A percentile compares a stretch with the other conserved stretches of the same genome.
Conservation (phyloP, 2,329 filamentous ascomycete species). For the Phialocephala subalpina region DNA sequence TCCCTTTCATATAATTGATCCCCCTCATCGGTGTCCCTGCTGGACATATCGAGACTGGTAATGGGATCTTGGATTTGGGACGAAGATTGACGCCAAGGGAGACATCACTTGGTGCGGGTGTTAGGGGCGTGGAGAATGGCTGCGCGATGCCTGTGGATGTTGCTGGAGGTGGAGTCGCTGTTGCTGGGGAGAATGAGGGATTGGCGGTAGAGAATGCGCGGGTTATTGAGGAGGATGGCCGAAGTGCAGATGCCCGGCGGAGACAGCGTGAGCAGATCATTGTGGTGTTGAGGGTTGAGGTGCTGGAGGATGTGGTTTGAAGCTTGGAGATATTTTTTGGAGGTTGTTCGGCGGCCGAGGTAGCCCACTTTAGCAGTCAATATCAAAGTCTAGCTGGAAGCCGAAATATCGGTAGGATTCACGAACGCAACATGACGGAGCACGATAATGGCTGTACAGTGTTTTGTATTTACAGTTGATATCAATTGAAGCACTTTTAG, state of each 20-base stretch:
- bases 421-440: background rate
- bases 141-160: conserved; percentile 41
- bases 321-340: conserved; percentile 36
- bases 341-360: conserved; percentile 33
- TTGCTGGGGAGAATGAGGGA: conserved; percentile 28
- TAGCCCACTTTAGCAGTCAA: conserved; percentile 24
- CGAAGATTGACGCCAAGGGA: conserved; percentile 17
- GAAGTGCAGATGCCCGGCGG: conserved; percentile 48
- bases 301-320: conserved; percentile 37
- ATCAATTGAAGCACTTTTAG: conserved; percentile 17
- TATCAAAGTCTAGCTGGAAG: conserved; percentile 33
- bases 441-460: conserved; percentile 18
- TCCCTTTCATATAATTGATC: conserved; percentile 80
- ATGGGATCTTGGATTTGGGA: conserved; percentile 26
- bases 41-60: conserved; percentile 43
- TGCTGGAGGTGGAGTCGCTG: conserved; percentile 29
- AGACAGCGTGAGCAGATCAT: conserved; percentile 56
- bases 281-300: conserved; percentile 24
- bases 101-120: conserved; percentile 34
- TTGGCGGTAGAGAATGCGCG: conserved; percentile 38
- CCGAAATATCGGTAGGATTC: background rate
- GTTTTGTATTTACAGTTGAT: conserved; percentile 29
- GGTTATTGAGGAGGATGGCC: conserved; percentile 16
- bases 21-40: conserved; percentile 77
- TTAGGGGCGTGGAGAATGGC: conserved; percentile 44